A percentile compares a stretch with the other conserved stretches of the same genome.
Evolutionary conservation across 305 asterid genomes (phyloP).

Genomic region (Solanum hybrid): DNA sequence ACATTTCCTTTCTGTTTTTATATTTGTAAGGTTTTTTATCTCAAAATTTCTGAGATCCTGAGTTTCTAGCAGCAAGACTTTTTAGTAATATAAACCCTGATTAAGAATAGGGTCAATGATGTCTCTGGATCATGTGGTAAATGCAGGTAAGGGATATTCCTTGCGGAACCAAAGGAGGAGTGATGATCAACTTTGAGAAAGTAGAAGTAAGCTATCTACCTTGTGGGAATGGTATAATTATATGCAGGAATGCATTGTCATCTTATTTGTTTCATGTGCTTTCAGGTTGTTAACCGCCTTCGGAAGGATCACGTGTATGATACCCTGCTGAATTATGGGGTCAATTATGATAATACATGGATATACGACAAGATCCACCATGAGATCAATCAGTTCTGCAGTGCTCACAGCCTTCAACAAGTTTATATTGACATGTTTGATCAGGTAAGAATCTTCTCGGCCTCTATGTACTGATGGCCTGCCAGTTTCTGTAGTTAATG

Average conservation of each 20-base stretch:
- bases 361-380: constrained; percentile 99
- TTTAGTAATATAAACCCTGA: not conserved
- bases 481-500: not conserved
- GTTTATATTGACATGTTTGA: constrained; percentile 98
- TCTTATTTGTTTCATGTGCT: not conserved
- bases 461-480: not conserved
- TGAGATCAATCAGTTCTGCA: constrained; percentile 98
- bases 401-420: constrained; percentile 91
- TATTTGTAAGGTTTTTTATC: not conserved
- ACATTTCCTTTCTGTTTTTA: constrained; percentile 9
- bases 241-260: not conserved
- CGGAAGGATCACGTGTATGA: constrained; percentile 73
- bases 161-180: constrained; percentile 99
- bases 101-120: not conserved
- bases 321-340: constrained; percentile 79
- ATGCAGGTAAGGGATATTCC: constrained; percentile 95
- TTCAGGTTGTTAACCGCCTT: constrained; percentile 96
- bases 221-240: not conserved
- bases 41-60: not conserved
- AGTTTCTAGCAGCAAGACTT: not conserved
- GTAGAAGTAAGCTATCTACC: constrained; percentile 52
- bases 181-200: constrained; percentile 90
- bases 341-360: constrained; percentile 94
- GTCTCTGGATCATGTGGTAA: constrained; percentile 6
- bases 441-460: constrained; percentile 45